Evolutionary conservation across 495 filamentous ascomycete species (phyloP).

Genomic region (Parathielavia hyrcaniae): DNA sequence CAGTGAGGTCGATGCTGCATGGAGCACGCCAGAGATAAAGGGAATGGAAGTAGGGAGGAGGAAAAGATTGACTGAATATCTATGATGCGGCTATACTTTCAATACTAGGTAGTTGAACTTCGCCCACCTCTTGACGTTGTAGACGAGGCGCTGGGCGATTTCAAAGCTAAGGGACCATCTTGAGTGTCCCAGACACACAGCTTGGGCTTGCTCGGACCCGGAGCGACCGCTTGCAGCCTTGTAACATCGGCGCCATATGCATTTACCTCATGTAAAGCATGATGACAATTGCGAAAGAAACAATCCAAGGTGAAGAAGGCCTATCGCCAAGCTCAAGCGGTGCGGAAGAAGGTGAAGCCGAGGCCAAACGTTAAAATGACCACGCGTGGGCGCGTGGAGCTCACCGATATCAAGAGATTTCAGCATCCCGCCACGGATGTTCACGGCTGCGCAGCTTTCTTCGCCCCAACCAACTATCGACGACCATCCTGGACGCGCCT

Average conservation of each 20-base stretch:
- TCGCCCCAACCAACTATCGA: not conserved
- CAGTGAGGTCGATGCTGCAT: no score
- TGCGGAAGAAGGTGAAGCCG: slow-evolving; percentile 18
- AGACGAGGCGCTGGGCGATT: no score
- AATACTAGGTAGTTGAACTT: no score
- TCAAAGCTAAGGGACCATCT: no score
- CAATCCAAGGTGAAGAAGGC: not conserved
- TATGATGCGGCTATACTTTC: no score
- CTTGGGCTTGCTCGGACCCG: no score
- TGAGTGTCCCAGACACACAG: no score
- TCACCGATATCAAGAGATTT: not conserved
- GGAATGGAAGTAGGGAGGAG: no score
- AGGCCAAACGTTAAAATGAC: not conserved
- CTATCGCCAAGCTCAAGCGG: not conserved
- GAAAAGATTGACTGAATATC: no score
- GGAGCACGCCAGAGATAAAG: no score
- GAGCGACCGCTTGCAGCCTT: not conserved
- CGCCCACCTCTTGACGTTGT: no score
- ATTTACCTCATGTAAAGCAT: not conserved
- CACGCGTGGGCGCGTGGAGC: not conserved
- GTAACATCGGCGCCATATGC: not conserved
- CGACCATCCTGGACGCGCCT: not conserved
- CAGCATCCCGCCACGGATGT: not conserved
- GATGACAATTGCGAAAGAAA: not conserved
- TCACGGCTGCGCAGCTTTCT: not conserved